Evolutionary conservation across 139 green algal genomes (phyloP).

Genomic region (Picochlorum sp.): DNA sequence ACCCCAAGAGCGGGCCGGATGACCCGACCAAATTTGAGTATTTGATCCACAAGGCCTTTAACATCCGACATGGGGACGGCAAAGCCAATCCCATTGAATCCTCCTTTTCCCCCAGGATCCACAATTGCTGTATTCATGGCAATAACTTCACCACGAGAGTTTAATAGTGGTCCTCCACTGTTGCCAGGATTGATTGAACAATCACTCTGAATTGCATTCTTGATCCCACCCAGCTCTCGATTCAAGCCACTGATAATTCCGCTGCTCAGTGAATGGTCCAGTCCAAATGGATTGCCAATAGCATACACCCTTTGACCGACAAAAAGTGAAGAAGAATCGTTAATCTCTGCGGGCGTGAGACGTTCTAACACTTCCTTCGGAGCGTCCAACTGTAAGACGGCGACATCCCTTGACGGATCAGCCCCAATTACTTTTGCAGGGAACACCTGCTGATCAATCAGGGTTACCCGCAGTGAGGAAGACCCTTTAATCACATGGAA

Average conservation of each 20-base stretch:
- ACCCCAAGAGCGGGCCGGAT: conserved; percentile 76
- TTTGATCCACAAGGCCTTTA: conserved; percentile 64
- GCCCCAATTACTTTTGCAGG: conserved; percentile 33
- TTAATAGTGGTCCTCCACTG: conserved; percentile 32
- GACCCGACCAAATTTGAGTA: conserved; percentile 59
- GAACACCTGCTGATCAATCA: conserved; percentile 45
- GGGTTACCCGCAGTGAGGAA: conserved; percentile 23
- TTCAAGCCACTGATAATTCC: conserved; percentile 64
- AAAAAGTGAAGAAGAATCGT: conserved; percentile 10
- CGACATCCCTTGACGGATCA: conserved; percentile 66
- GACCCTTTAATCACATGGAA: conserved; percentile 54
- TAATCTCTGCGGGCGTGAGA: conserved; percentile 33
- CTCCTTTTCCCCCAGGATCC: conserved; percentile 37
- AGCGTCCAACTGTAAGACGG: conserved; percentile 63
- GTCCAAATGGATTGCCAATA: conserved; percentile 68
- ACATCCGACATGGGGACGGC: conserved; percentile 63
- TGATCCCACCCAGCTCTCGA: conserved; percentile 44
- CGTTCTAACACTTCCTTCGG: conserved; percentile 25
- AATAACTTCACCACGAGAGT: conserved; percentile 43
- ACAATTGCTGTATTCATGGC: conserved; percentile 76
- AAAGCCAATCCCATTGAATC: conserved; percentile 54
- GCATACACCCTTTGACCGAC: conserved; percentile 63
- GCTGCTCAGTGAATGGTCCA: conserved; percentile 67
- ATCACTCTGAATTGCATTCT: conserved; percentile 57
- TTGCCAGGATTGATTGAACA: conserved; percentile 72